Evolutionary conservation across 139 green algal species (phyloP), one percentile per base, ranked within the genome.

Genomic region (Chlamydomonas incerta): DNA sequence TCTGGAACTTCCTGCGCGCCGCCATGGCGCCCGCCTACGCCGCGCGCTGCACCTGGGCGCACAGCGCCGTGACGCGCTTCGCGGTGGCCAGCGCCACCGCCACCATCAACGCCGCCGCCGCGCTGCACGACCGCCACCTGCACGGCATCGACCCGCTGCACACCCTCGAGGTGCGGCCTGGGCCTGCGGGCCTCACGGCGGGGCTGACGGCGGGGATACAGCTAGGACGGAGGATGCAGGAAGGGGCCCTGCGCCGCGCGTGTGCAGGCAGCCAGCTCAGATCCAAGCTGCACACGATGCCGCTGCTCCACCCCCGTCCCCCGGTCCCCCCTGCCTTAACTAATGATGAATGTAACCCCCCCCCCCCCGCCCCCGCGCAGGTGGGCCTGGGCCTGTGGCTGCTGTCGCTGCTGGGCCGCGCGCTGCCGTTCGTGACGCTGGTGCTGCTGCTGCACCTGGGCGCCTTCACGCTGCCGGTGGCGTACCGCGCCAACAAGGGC

Each of bases 381-480:
- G 80, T 86, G 1, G 80, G 68, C 34, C 55, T 86, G 52, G 50
- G 67, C 28, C 68, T 86, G 55, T 86, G 80, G 80, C 13, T 86
- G 68, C 68, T 86, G 80, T 86, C 80, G 55, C 29, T 77, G 50
- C 34, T 70, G 50, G 80, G 80, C 52, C 80, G 80, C 68, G 52
- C 52, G 65, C 68, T 86, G 34, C 34, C 71, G 55, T 69, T 55
- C 18, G 80, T 86, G 31, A 86, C 80, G 33, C 68, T 86, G 68
- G 52, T 86, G 80, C 68, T 86, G 68, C 68, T 86, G 50, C 80
- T 86, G 50, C 80, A 86, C 80, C 50, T 86, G 80, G 80, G 68
- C 52, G 68, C 80, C 34, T 86, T 86, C 80, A 80, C 52, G 3
- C 3, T 86, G 52, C 80, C 80, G 50, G 34, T 75, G 52, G 35